Evolutionary conservation across 805 yeast species (phyloP).

Genomic region (Yamadazyma takamatsuzukensis): DNA sequence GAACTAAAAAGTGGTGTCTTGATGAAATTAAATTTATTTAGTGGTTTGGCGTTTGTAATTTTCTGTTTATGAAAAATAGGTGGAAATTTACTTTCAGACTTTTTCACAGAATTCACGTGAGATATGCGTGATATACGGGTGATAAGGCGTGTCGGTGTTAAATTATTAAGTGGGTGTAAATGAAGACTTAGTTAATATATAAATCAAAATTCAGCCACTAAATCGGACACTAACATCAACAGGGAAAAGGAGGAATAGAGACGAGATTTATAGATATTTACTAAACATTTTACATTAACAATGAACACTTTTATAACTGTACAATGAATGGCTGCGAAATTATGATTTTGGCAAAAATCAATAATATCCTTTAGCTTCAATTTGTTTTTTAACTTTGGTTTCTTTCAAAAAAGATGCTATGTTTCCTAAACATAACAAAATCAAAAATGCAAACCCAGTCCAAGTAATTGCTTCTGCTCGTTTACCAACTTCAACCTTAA

Average conservation of each 20-base stretch:
- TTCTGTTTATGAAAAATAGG: conserved; percentile 13
- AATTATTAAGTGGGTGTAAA: not conserved
- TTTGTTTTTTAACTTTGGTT: conserved; percentile 17
- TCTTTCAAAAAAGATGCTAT: conserved; percentile 20
- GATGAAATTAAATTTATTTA: not conserved
- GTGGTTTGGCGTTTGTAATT: conserved; percentile 1
- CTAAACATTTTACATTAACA: not conserved
- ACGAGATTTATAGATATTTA: no score
- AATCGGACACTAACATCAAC: no score
- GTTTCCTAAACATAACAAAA: conserved; percentile 38
- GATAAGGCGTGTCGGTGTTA: no score
- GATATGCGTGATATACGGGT: conserved; percentile 10
- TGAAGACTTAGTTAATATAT: not conserved
- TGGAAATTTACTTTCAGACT: conserved; percentile 17
- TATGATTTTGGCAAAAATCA: conserved; percentile 2
- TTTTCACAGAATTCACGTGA: conserved; percentile 9
- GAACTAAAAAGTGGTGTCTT: no score
- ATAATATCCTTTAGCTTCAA: not conserved
- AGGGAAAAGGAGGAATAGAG: no score
- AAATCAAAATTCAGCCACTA: not conserved
- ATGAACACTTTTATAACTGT: no score
- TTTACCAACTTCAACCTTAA: conserved; percentile 42
- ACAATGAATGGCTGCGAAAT: no score
- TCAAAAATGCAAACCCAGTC: conserved; percentile 51
- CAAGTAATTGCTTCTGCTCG: conserved; percentile 60